Evolutionary conservation across 129 eudicot genomes (phyloP).

Genomic region (Solidago caesia): DNA sequence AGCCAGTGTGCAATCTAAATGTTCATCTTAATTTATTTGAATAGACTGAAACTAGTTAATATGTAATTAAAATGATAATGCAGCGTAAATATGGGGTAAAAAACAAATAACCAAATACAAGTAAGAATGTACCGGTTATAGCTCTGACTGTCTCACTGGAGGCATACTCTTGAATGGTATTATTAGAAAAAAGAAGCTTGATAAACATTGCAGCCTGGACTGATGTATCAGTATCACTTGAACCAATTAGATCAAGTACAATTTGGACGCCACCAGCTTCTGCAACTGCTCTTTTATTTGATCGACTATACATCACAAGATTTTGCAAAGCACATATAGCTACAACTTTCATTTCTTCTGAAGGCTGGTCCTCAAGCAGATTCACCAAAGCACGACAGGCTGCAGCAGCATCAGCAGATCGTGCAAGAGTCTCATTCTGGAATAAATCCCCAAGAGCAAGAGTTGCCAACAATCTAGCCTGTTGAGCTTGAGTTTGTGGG

Average conservation of each 20-base stretch:
- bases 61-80: background rate
- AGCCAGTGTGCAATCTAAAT: background rate
- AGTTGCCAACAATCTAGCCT: conserved; percentile 87
- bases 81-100: background rate
- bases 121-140: conserved; percentile 70
- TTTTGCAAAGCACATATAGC: conserved; percentile 97
- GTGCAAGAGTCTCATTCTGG: conserved; percentile 90
- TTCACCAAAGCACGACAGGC: conserved; percentile 97
- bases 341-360: conserved; percentile 99
- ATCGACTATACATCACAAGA: conserved; percentile 95
- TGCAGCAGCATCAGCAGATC: conserved; percentile 88
- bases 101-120: conserved; percentile 9
- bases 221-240: conserved; percentile 95
- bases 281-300: conserved; percentile 98
- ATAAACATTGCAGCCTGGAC: conserved; percentile 96
- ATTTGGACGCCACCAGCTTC: conserved; percentile 99
- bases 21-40: background rate
- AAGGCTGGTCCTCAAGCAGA: conserved; percentile 94
- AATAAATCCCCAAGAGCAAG: conserved; percentile 98
- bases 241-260: conserved; percentile 86
- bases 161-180: conserved; percentile 96
- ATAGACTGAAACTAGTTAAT: background rate
- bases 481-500: conserved; percentile 98
- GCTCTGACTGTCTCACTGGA: conserved; percentile 99
- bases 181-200: conserved; percentile 87